A percentile compares a stretch with the other conserved stretches of the same genome.
phyloP scores from a whole-genome alignment of 2,329 filamentous ascomycete species.

The Aspergillus chevalieri region DNA sequence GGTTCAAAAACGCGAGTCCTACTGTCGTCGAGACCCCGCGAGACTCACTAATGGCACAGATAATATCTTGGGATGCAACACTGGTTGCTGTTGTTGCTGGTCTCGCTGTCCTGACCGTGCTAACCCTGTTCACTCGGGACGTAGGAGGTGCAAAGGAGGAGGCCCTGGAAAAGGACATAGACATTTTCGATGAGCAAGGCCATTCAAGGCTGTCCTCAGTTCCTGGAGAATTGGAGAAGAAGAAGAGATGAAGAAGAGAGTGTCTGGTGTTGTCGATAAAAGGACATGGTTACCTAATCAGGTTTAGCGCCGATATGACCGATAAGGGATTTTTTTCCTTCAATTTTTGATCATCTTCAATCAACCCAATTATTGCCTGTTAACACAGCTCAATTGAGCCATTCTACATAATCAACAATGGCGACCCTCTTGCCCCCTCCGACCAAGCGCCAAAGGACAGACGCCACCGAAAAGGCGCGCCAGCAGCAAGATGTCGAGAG shows the following conservation, averaged over 20 bases:
- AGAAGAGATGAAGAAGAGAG: not conserved
- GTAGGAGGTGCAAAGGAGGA: constrained; percentile 17
- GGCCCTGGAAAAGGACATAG: constrained; percentile 2
- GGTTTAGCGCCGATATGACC: constrained; percentile 13
- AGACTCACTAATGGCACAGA: constrained; percentile 85
- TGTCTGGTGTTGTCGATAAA: not conserved
- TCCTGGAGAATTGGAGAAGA: not conserved
- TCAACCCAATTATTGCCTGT: not conserved
- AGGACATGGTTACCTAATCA: constrained; percentile 7
- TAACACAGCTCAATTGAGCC: not conserved
- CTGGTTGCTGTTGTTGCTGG: constrained; percentile 52
- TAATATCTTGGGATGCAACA: constrained; percentile 59
- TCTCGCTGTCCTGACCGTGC: constrained; percentile 45
- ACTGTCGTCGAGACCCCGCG: constrained; percentile 80
- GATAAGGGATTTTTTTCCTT: constrained; percentile 15
- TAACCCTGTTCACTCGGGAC: constrained; percentile 24
- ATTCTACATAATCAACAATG: constrained; percentile 47
- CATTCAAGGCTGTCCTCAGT: not conserved
- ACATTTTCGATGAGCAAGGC: not conserved
- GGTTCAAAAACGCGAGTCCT: constrained; percentile 79
- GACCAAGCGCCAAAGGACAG: constrained; percentile 78
- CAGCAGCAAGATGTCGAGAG: constrained; percentile 67
- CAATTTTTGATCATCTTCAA: constrained; percentile 1
- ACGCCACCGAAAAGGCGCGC: constrained; percentile 63
- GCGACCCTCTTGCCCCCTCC: constrained; percentile 76